Conservation (phyloP, 1,139 yeast genomes). For the Sugiyamaella grinbergsii region DNA sequence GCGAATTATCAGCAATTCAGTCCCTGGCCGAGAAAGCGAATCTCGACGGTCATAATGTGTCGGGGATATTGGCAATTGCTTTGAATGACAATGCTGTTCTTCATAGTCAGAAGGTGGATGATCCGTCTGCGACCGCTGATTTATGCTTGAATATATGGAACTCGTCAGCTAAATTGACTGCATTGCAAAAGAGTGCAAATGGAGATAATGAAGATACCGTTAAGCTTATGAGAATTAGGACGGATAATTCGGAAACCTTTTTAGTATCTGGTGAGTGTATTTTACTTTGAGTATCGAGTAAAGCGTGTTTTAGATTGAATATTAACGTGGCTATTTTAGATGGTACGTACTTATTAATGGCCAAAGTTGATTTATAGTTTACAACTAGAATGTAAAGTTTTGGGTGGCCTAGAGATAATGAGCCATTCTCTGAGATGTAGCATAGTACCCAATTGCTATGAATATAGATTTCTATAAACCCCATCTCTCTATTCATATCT, state of each 20-base stretch:
- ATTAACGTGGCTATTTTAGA: no score
- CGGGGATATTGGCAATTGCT: constrained; percentile 6
- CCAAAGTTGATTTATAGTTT: constrained; percentile 8
- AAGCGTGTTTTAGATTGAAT: no score
- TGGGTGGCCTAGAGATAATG: not conserved
- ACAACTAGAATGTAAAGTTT: not conserved
- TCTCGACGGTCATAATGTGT: constrained; percentile 15
- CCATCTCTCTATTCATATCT: no score
- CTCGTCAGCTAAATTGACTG: constrained; percentile 2
- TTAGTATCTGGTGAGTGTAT: constrained; percentile 14
- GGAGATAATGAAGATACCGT: not conserved
- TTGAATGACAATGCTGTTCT: constrained; percentile 9
- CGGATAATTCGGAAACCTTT: constrained; percentile 3
- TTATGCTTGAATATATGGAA: constrained; percentile 11
- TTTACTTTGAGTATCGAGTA: no score
- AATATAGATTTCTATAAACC: no score
- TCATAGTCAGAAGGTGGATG: constrained; percentile 8
- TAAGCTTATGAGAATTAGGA: constrained; percentile 9
- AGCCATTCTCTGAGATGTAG: not conserved
- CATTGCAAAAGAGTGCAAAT: not conserved
- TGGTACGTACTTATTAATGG: constrained; percentile 9
- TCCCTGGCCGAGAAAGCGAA: constrained; percentile 5
- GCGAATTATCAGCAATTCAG: constrained; percentile 11
- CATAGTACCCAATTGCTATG: not conserved
- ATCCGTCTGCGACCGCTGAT: constrained; percentile 11